Evolutionary conservation across 805 yeast species (phyloP), one percentile per base, ranked within the genome.

Genomic region (Sungouiozyma intestinalis): DNA sequence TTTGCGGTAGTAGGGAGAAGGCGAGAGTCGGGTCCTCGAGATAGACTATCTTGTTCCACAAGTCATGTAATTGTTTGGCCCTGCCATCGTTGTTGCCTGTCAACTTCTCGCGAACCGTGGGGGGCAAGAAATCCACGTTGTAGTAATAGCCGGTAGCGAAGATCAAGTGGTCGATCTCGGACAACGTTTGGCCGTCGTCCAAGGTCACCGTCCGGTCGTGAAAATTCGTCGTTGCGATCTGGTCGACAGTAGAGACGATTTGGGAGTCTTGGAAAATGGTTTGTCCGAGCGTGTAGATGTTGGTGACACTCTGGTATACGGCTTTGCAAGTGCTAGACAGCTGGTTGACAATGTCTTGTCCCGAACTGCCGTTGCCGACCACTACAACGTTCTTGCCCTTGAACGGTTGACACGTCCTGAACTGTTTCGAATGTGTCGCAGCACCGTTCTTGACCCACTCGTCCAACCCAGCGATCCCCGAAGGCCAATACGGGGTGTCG

Each of bases 21-120:
- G 78, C 77, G 27, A 85, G 52, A 1, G 83, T 73, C 0, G 87
- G 85, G 48, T 81, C 83, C 15, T 67, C 61, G 20, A 67, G 64
- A 49, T 74, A 73, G 38, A 81, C 63, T 13, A 77, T 63, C 50
- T 81, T 90, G 48, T 73, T 71, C 67, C 77, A 82, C 9, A 79
- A 51, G 16, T 75, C 72, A 39, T 69, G 68, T 7, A 49, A 43
- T 4, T 41, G 40, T 11, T 43, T 40, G n/a, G 39, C 40, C 9
- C 35, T 36, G 3, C 36, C 39, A n/a, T 20, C 19, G 2, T 36
- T n/a, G 3, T 45, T 42, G 7, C 43, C 44, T 14, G 29, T 21
- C 2, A 54, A 41, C 32, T 50, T 16, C 21, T 59, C 55, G 3
- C 46, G 56, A 32, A 51, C 41, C n/a, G 53, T 50, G 24, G 50